Evolutionary conservation across 2,329 filamentous ascomycete species (phyloP), one percentile per base, ranked within the genome.

Genomic region (Claviceps monticola): DNA sequence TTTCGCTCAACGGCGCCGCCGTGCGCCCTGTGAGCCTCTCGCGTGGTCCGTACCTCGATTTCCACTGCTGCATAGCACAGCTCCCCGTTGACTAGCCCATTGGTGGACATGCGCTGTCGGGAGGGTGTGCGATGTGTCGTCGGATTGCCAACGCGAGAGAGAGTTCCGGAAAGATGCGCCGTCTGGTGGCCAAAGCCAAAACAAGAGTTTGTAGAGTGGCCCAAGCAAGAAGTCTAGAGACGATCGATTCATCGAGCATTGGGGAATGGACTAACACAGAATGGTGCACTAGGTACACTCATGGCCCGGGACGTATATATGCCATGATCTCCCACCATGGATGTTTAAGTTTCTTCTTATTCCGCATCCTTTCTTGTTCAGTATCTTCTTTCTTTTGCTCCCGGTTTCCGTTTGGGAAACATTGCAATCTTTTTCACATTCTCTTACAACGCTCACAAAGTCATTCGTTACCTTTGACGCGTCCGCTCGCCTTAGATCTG

Each of bases 381-480:
- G 19, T 17, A 26, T 41, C 44, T 38, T 45, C 21, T 36, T 34
- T 29, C 16, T 1, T 45, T 26, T 43, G 42, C 51, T 59, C 57
- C 57, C 58, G 55, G 60, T 56, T 61, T 60, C 58, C 56, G 56
- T 61, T 58, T 49, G 49, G 54, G 41, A 21, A 37, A 19, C 21
- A 29, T 38, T 44, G 16, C 38, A 36, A 38, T 29, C 48, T 39
- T 48, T 34, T 29, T 29, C 9, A 29, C 29, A 7, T 26, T 39
- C 17, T 26, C 14, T 17, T 3, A 8, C 37, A 17, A 11, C 59
- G 66, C 66, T 4, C 29, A 11, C 71, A 76, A 48, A 74, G 71
- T 72, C 75, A 77, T 73, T 79, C 75, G 73, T 71, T 79, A 70
- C 66, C 73, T 77, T 76, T 73, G 66, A 59, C 59, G 29, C 29